A percentile compares a stretch with the other conserved stretches of the same genome.
Conservation (phyloP, 495 filamentous ascomycete species). For the Neurospora sp. region DNA sequence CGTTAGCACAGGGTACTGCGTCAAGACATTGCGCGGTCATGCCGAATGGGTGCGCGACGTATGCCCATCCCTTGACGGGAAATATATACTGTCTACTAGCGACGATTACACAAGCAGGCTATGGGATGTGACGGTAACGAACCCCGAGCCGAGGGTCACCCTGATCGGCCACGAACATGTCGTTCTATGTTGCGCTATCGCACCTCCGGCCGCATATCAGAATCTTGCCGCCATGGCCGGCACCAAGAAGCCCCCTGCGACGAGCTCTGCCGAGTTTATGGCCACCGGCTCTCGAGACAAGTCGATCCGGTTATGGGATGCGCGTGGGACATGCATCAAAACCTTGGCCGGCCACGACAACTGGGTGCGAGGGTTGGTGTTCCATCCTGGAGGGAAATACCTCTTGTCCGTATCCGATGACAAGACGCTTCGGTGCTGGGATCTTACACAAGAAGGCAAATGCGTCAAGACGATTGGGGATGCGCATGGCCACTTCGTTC, state of each 20-base stretch:
- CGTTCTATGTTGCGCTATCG: conserved; percentile 82
- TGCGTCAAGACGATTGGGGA: conserved; percentile 75
- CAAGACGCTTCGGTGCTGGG: conserved; percentile 91
- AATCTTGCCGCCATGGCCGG: conserved; percentile 74
- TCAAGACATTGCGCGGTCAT: conserved; percentile 74
- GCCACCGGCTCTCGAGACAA: conserved; percentile 90
- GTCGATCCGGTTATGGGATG: conserved; percentile 84
- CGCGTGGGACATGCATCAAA: conserved; percentile 75
- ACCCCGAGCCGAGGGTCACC: conserved; percentile 64
- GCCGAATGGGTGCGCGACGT: conserved; percentile 88
- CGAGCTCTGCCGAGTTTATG: conserved; percentile 75
- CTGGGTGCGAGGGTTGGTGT: conserved; percentile 81
- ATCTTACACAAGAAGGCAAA: conserved; percentile 79
- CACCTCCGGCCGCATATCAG: conserved; percentile 66
- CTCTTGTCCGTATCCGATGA: conserved; percentile 79
- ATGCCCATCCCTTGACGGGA: conserved; percentile 70
- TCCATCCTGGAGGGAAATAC: conserved; percentile 92
- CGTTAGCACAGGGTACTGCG: conserved; percentile 83
- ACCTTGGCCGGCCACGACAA: conserved; percentile 89
- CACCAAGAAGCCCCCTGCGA: conserved; percentile 63
- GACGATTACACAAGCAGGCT: conserved; percentile 71
- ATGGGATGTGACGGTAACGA: conserved; percentile 70
- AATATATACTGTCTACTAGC: conserved; percentile 69
- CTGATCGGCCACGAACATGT: conserved; percentile 85
- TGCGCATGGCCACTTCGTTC: conserved; percentile 79